These are phyloP conservation scores for Fraxinus pennsylvanica DNA, from an alignment of 257 asterid species.

Conservation along the genomic window DNA sequence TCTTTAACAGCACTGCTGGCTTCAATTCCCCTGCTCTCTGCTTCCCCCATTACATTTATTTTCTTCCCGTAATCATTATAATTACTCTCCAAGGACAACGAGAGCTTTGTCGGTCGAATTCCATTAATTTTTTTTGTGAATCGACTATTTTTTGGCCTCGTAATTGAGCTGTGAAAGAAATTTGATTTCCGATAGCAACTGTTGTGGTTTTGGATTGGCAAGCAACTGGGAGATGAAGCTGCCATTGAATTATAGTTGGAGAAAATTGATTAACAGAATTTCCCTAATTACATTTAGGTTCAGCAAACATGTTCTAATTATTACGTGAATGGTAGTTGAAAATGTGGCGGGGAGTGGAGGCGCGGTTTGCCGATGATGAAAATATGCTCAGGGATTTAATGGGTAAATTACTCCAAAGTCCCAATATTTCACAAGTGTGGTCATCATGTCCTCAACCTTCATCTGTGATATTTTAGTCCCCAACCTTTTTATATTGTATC, in stretches of 20 bases:
- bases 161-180: slow-evolving; percentile 18
- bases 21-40: slow-evolving; percentile 39
- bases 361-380: background rate
- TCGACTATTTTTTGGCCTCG: slow-evolving; percentile 18
- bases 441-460: background rate
- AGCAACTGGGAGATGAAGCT: slow-evolving; percentile 32
- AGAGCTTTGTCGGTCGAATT: slow-evolving; percentile 7
- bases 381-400: background rate
- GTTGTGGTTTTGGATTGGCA: slow-evolving; percentile 34
- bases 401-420: background rate
- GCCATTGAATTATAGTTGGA: slow-evolving; percentile 42
- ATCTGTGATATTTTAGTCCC: background rate
- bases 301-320: background rate
- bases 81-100: background rate
- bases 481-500: background rate
- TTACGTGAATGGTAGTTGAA: background rate
- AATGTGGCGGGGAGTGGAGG: background rate
- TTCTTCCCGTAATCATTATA: slow-evolving; percentile 24
- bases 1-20: slow-evolving; percentile 47
- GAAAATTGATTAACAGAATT: background rate
- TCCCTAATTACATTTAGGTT: background rate
- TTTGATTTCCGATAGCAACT: slow-evolving; percentile 7
- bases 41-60: slow-evolving; percentile 42
- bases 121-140: slow-evolving; percentile 16
- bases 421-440: background rate